These are phyloP conservation scores for Euphorbia pulcherrima DNA, from an alignment of 345 rosid genomes.

Conservation along the genomic window DNA sequence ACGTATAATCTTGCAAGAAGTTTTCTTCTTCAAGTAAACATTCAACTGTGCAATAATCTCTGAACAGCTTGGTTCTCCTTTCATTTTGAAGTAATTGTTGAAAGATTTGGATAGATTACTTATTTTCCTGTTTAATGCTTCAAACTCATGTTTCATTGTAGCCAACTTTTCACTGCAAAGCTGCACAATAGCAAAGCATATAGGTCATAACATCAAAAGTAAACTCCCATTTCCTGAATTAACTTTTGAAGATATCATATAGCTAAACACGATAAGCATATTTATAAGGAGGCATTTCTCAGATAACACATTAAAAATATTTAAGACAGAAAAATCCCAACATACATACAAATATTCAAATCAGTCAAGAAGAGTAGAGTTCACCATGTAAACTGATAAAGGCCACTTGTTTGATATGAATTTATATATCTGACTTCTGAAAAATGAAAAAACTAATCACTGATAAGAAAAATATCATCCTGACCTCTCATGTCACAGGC, in stretches of 20 bases:
- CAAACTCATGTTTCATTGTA: slow-evolving; percentile 44
- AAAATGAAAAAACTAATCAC: background rate
- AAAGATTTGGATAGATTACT: slow-evolving; percentile 42
- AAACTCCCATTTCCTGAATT: background rate
- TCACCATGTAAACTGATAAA: background rate
- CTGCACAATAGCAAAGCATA: slow-evolving; percentile 36
- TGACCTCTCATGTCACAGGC: background rate
- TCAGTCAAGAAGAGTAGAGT: too few relatives aligned
- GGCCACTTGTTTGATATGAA: background rate
- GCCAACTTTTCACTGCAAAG: slow-evolving; percentile 33
- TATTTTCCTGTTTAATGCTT: slow-evolving; percentile 48
- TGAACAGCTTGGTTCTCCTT: slow-evolving; percentile 40
- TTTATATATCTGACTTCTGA: background rate
- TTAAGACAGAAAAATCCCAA: background rate
- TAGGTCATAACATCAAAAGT: slow-evolving; percentile 12
- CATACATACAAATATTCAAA: background rate
- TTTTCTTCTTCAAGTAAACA: slow-evolving; percentile 50
- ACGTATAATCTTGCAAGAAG: slow-evolving; percentile 45
- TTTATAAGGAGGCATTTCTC: too few relatives aligned
- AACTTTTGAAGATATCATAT: slow-evolving; percentile 5
- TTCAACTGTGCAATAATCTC: slow-evolving; percentile 40
- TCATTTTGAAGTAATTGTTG: slow-evolving; percentile 35
- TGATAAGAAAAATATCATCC: background rate
- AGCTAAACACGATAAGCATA: slow-evolving; percentile 6
- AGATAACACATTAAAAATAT: background rate